phyloP scores from a whole-genome alignment of 2,329 filamentous ascomycete genomes.

The Zymoseptoria brevis region DNA sequence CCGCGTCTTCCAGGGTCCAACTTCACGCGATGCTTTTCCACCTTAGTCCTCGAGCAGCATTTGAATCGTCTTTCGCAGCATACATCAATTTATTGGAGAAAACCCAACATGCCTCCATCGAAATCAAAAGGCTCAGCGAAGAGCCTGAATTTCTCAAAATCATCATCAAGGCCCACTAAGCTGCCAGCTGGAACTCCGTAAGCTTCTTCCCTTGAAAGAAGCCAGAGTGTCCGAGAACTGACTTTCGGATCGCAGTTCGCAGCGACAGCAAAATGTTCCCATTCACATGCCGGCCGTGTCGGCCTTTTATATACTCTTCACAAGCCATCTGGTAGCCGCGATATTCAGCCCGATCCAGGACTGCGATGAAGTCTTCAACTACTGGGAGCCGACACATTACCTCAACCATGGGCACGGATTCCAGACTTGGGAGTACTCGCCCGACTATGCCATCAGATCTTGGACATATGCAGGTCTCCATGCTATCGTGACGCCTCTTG shows the following conservation, averaged over 20 bases:
- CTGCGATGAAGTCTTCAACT: conserved; percentile 98
- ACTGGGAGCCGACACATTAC: conserved; percentile 96
- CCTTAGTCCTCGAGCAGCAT: not conserved
- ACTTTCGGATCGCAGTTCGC: not conserved
- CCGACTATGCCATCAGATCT: conserved; percentile 86
- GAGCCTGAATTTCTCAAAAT: conserved; percentile 8
- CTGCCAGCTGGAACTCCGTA: conserved; percentile 11
- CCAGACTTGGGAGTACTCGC: conserved; percentile 98
- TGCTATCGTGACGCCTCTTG: conserved; percentile 60
- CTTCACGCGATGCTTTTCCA: not conserved
- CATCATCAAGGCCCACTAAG: conserved; percentile 17
- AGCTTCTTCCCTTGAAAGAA: not conserved
- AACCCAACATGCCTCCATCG: conserved; percentile 6
- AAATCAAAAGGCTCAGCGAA: not conserved
- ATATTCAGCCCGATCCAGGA: conserved; percentile 87
- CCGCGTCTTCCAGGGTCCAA: not conserved
- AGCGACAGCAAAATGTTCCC: conserved; percentile 7
- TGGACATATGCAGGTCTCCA: conserved; percentile 86
- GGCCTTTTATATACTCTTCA: conserved; percentile 73
- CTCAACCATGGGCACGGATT: conserved; percentile 84
- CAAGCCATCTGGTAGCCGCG: conserved; percentile 67
- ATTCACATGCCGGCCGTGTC: conserved; percentile 51
- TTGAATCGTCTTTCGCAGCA: not conserved
- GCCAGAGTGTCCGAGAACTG: not conserved
- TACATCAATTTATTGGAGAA: not conserved